Base-by-base conservation (phyloP, 2,329 filamentous ascomycete genomes). In the Phaeosphaeria sp. region DNA sequence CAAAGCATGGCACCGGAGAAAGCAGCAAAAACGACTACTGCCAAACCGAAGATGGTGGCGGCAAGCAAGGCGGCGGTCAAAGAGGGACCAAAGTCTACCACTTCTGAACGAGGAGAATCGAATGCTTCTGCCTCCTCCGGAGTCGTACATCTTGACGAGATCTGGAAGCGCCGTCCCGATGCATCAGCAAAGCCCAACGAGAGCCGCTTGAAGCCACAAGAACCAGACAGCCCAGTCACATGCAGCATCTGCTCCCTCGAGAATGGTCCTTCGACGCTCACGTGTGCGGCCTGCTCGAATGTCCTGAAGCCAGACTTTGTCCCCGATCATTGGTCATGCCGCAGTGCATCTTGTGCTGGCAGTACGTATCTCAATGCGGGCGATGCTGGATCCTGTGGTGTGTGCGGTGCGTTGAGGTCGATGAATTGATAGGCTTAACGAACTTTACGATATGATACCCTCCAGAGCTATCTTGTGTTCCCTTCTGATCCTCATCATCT, bases 231-330 rank as follows among this genome's bases (percentile, higher is more conserved):
- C 20, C 52, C 48, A 17, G 40, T 21, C 0, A 33, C 61, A 18
- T 91, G 91, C 68, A 78, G 83, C 0, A 80, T 90, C 53, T 96
- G 92, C 75, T 92, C 91, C 0, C 85, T 90, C 50, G 78, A 79
- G 50, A 93, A 92, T 70, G 78, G 82, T 6, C 48, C 70, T 0
- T 67, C 71, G 8, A 79, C 85, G 7, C 75, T 87, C 2, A 90
- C 86, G 3, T 95, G 92, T 73, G 77, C 76, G 7, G 83, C 89
- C 52, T 95, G 92, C 74, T 84, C 87, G 22, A 87, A 94, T 63
- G 90, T 93, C 1, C 77, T 94, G 2, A 81, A 85, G 45, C 77
- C 81, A 0, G 69, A 77, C 0, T 82, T 83, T 49, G 81, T 88
- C 45, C 77, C 82, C 0, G 77, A 80, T 18, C 77, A 84, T n/a